Evolutionary conservation across 768 basidiomycete species (phyloP).

Genomic region (Collybiopsis luxurians): DNA sequence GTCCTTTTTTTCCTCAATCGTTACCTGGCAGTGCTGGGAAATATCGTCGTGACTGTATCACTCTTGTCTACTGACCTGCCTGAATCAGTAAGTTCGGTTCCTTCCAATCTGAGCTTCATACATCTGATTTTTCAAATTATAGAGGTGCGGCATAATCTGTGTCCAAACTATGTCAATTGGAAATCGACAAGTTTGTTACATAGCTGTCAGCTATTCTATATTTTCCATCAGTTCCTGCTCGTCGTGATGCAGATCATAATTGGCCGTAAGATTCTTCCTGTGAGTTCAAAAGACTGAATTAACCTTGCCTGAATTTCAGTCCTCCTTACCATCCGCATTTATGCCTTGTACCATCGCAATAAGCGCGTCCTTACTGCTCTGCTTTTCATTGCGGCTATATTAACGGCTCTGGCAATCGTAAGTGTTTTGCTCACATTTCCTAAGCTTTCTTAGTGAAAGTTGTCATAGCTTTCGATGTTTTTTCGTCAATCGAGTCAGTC

Average conservation of each 20-base stretch:
- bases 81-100: background rate
- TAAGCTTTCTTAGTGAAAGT: too few species aligned
- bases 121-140: background rate
- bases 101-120: background rate
- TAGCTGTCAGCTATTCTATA: slow-evolving; percentile 4
- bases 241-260: slow-evolving; percentile 5
- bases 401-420: background rate
- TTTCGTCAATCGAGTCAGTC: slow-evolving; percentile 7
- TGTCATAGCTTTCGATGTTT: slow-evolving; percentile 7
- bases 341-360: slow-evolving; percentile 5
- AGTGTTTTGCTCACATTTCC: too few species aligned
- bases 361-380: slow-evolving; percentile 1
- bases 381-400: background rate
- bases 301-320: background rate
- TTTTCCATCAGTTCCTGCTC: slow-evolving; percentile 4
- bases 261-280: too few species aligned
- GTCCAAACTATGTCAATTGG: too few species aligned
- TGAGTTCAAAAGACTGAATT: too few species aligned
- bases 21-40: slow-evolving; percentile 5
- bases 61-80: background rate
- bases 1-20: slow-evolving; percentile 7
- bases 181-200: background rate
- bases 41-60: slow-evolving; percentile 3
- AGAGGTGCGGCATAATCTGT: slow-evolving; percentile 1
- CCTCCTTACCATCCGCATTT: slow-evolving; percentile 9